These are phyloP conservation scores for Salmacisia buchloeana DNA, from an alignment of 1,284 basidiomycete genomes.

Conservation along the genomic window DNA sequence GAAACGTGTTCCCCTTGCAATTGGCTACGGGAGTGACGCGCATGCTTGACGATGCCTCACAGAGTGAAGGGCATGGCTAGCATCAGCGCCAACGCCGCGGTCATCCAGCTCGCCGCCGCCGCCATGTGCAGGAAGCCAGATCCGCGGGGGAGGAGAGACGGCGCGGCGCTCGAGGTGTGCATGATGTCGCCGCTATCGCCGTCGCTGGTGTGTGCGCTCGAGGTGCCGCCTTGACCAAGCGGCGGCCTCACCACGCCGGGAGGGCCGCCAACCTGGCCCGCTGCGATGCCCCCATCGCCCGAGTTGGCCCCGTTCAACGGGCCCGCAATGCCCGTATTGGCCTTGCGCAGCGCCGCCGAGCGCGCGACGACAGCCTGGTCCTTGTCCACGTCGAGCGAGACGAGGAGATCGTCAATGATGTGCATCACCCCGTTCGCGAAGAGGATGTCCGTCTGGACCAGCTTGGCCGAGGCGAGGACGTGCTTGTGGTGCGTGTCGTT, in stretches of 20 bases:
- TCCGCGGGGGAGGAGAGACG: no score
- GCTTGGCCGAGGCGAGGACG: not conserved
- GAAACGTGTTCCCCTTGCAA: no score
- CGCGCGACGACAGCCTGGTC: not conserved
- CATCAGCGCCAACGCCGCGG: no score
- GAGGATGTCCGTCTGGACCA: conserved; percentile 6
- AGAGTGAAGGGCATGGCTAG: no score
- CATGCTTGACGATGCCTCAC: no score
- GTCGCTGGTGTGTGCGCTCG: no score
- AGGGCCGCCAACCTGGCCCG: not conserved
- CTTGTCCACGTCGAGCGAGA: not conserved
- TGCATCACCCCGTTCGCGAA: conserved; percentile 7
- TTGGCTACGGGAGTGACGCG: no score
- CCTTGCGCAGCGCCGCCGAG: not conserved
- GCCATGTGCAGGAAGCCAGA: no score
- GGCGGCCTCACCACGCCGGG: not conserved
- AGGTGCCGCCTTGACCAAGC: not conserved
- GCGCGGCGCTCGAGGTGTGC: no score
- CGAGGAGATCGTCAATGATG: not conserved
- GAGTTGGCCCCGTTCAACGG: not conserved
- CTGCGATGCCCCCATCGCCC: not conserved
- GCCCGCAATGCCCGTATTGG: not conserved
- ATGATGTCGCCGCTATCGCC: no score
- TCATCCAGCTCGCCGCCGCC: no score
- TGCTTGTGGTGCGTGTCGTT: not conserved